These are phyloP conservation scores for Vickermania spadyakhi DNA, from an alignment of 208 protist genomes.

Conservation along the genomic window DNA sequence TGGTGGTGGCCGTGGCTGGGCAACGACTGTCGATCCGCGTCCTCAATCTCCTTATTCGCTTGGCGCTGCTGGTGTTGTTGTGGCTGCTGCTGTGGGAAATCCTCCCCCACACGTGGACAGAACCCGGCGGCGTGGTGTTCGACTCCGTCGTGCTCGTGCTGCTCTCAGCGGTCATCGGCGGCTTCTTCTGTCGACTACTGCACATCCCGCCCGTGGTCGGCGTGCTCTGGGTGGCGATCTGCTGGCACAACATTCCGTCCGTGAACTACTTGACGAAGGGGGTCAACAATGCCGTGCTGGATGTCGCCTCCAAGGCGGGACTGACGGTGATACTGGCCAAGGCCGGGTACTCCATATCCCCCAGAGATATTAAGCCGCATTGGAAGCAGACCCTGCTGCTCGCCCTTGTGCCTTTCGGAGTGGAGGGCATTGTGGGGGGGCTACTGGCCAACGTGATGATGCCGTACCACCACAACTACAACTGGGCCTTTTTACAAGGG, in stretches of 20 bases:
- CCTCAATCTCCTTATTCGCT: slow-evolving; percentile 54
- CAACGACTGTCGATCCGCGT: slow-evolving; percentile 34
- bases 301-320: slow-evolving; percentile 55
- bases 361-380: slow-evolving; percentile 55
- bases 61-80: slow-evolving; percentile 38
- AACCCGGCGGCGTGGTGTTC: slow-evolving; percentile 69
- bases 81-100: slow-evolving; percentile 68
- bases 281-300: slow-evolving; percentile 35
- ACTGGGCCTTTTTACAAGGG: slow-evolving; percentile 72
- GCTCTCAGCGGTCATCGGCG: slow-evolving; percentile 49
- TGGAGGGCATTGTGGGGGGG: slow-evolving; percentile 52
- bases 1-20: slow-evolving; percentile 40
- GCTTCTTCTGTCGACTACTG: slow-evolving; percentile 54
- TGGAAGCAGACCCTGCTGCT: slow-evolving; percentile 63
- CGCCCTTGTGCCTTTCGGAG: slow-evolving; percentile 45
- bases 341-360: slow-evolving; percentile 58
- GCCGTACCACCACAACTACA: slow-evolving; percentile 53
- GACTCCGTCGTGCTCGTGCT: slow-evolving; percentile 56
- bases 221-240: slow-evolving; percentile 68
- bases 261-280: slow-evolving; percentile 52
- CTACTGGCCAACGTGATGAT: slow-evolving; percentile 68
- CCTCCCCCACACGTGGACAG: slow-evolving; percentile 40
- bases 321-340: slow-evolving; percentile 65
- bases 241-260: slow-evolving; percentile 73
- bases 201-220: slow-evolving; percentile 72